Evolutionary conservation across 345 rosid genomes (phyloP), one percentile per base, ranked within the genome.

Genomic region (Gossypium sturtianum): DNA sequence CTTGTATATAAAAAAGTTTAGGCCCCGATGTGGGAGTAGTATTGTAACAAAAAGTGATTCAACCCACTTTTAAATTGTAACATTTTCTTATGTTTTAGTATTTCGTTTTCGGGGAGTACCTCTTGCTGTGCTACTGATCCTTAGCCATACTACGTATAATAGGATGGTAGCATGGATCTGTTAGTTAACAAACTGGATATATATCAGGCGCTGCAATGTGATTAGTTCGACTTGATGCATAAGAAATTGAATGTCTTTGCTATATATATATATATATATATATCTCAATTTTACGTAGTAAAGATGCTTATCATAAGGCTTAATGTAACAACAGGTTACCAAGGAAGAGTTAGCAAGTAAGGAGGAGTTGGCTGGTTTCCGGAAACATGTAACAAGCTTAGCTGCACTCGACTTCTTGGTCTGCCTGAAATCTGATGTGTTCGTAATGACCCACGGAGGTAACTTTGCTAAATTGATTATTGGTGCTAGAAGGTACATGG

Each of bases 401-500:
- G 99, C 99, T 3, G 99, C 98, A 27, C 92, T 95, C 4, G 99
- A 95, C 80, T 95, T 93, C 87, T 76, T 96, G 72, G 99, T 96
- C 53, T 96, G 99, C 85, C 79, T 93, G 74, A 92, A 95, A 75
- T 95, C 99, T 15, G 99, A 95, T 76, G 97, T 93, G 43, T 95
- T 95, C 81, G 98, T 95, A 66, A 95, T 95, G 99, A 95, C 99
- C 5, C 99, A 95, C 27, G 99, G 99, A 74, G 99, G 99, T 83
- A 95, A 95, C 86, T 95, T 95, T 19, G 99, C 99, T 9, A 95
- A 95, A 79, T 82, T 95, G 85, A 95, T 95, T 69, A 95, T 95
- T 0, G 99, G 99, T 56, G 98, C 97, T 0, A 87, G 99, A 5
- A 83, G 99, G 74, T 95, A 95, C 83, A 89, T 90, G 97, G 98